Evolutionary conservation across 2,329 filamentous ascomycete species (phyloP).

Genomic region (Xylaria sp.): DNA sequence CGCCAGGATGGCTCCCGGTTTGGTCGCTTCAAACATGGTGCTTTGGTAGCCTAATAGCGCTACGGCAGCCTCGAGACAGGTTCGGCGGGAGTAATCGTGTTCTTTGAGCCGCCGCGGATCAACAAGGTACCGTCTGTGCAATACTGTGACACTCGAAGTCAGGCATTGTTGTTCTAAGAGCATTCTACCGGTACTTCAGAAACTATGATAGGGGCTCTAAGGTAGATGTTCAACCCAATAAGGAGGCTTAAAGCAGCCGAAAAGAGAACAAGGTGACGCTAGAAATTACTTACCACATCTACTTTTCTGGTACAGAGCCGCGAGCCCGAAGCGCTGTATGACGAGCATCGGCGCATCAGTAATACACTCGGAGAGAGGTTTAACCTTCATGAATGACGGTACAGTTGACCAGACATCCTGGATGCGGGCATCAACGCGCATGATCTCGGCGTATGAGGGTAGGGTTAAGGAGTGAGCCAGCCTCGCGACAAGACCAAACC

Average conservation of each 20-base stretch:
- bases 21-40: constrained; percentile 59
- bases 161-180: background rate
- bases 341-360: constrained; percentile 60
- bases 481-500: constrained; percentile 62
- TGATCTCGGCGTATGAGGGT: constrained; percentile 61
- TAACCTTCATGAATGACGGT: constrained; percentile 61
- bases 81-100: constrained; percentile 63
- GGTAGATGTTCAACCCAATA: background rate
- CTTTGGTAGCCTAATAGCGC: constrained; percentile 61
- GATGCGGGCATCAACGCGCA: constrained; percentile 59
- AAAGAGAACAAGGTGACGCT: background rate
- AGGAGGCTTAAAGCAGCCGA: background rate
- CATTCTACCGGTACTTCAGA: background rate
- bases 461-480: constrained; percentile 61
- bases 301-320: constrained; percentile 64
- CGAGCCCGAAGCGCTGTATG: constrained; percentile 65
- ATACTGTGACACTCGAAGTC: constrained; percentile 49
- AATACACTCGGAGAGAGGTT: constrained; percentile 60
- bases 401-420: constrained; percentile 58
- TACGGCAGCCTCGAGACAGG: constrained; percentile 62
- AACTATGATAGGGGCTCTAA: background rate
- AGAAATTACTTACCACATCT: constrained; percentile 52
- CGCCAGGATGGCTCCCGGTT: constrained; percentile 65
- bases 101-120: constrained; percentile 56
- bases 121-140: constrained; percentile 65